Base-by-base conservation (phyloP, 176 grass and related monocot genomes). In the Carex littledalei region DNA sequence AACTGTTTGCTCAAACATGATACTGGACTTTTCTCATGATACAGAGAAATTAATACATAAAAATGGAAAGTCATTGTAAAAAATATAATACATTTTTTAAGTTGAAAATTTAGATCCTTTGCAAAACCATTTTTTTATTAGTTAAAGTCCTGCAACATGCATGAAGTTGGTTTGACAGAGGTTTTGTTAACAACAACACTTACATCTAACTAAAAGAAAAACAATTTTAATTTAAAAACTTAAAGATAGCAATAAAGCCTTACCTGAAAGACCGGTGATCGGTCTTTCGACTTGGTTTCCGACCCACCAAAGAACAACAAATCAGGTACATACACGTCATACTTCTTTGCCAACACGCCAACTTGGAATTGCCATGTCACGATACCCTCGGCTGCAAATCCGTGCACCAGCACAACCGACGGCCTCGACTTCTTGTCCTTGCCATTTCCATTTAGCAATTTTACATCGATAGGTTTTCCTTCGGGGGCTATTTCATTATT, bases 261-360 rank as follows among this genome's bases (percentile, higher is more conserved):
- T 15, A 83, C 81, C 81, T 83, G 81, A 83, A 83, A 83, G 22
- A 43, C 39, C 6, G 92, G 92, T 3, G 90, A 94, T 52, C 94
- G 35, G 87, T 97, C 92, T 45, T 86, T 2, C 53, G 83, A 81
- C 37, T 67, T 86, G 31, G 93, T 92, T 81, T 91, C 85, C 24
- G 95, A 98, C 1, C 89, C 88, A 0, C 92, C 95, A 89, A 94
- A 98, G 86, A 87, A 98, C 80, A 98, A 84, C 73, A 98, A 90
- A 88, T 94, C 95, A 47, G 95, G 95, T 62, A 98, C 91, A 90
- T 98, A 98, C 86, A 98, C 91, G 68, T 93, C 88, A 90, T 95
- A 98, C n/a, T 83, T 80, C 67, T 90, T 85, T 21, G 89, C 76
- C 80, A 98, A 79, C 11, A 1, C 61, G 16, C 95, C 95, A 11